Evolutionary conservation across 1,284 basidiomycete genomes (phyloP), one percentile per base, ranked within the genome.

Genomic region (Chondrostereum purpureum): DNA sequence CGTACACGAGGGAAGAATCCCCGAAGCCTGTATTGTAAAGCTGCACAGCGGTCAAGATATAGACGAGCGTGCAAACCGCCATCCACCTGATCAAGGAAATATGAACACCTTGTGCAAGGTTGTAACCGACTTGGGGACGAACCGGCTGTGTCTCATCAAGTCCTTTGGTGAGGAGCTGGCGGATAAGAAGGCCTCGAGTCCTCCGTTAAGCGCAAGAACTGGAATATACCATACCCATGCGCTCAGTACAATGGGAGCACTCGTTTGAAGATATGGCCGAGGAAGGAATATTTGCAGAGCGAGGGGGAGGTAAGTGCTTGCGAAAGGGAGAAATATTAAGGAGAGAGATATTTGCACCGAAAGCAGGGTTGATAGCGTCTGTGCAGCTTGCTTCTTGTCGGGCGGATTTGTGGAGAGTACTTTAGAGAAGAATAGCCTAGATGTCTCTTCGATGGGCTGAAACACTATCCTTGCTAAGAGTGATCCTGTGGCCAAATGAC

Each of bases 401-500:
- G 40, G 22, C 11, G 46, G 47, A n/a, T 47, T 35, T 2, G 47
- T 34, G 8, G 72, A 61, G 20, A 88, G 69, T 0, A 74, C 70
- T 53, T 78, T 83, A 5, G 92, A 92, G 63, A 94, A 96, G 63
- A 86, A 91, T 1, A 95, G 72, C 1, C 92, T 80, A 3, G 86
- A 78, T 0, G 88, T 87, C 61, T 97, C 93, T 63, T 97, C 94
- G 19, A 95, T 77, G 0, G 93, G 93, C 55, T 95, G 93, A 58
- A 97, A 93, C 24, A 94, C 60, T 53, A 96, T 88, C 11, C 93
- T 82, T 5, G 92, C 92, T 23, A 95, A 70, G 11, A 97, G 74
- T 1, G 92, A 95, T 39, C 93, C 92, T 95, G 57, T n/a, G 12
- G 14, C 34, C 24, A 31, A 20, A 41, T 41, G 11, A 45, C 19